Conservation (phyloP, 2,329 filamentous ascomycete genomes). For the Penicillium sp. region DNA sequence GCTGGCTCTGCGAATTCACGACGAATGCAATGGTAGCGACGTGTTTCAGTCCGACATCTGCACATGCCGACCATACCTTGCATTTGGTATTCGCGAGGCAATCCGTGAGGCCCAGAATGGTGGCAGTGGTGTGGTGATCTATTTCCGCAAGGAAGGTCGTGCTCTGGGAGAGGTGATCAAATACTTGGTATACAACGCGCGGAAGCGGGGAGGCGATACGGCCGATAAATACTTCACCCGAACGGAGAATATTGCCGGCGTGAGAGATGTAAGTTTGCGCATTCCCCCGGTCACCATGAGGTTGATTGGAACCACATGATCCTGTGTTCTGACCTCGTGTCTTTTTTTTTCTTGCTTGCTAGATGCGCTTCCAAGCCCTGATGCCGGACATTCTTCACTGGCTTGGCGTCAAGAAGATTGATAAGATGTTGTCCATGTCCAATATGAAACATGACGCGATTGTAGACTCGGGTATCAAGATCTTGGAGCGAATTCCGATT, state of each 20-base stretch:
- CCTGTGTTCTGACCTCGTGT: constrained; percentile 9
- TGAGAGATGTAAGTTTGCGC: constrained; percentile 56
- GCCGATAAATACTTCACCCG: constrained; percentile 71
- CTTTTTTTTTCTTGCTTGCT: neutral
- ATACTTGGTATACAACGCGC: constrained; percentile 60
- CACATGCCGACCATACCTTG: constrained; percentile 85
- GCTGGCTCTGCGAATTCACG: constrained; percentile 78
- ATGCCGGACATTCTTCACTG: constrained; percentile 98
- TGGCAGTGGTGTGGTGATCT: constrained; percentile 91
- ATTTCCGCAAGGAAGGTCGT: constrained; percentile 95
- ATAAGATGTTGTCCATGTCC: constrained; percentile 97
- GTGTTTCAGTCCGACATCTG: constrained; percentile 98
- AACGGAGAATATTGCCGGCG: constrained; percentile 96
- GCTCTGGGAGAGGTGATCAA: constrained; percentile 94
- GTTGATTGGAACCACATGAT: too few species aligned
- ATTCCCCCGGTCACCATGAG: too few species aligned
- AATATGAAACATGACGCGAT: constrained; percentile 58
- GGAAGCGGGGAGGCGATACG: constrained; percentile 38
- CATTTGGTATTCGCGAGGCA: constrained; percentile 94
- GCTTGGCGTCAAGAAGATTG: constrained; percentile 97
- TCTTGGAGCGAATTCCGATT: constrained; percentile 82
- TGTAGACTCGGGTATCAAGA: constrained; percentile 56
- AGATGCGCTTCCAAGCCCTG: constrained; percentile 95
- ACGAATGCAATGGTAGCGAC: constrained; percentile 91
- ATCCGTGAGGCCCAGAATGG: constrained; percentile 95